Evolutionary conservation across 1,284 basidiomycete genomes (phyloP), one percentile per base, ranked within the genome.

Genomic region (Naganishia sp.): DNA sequence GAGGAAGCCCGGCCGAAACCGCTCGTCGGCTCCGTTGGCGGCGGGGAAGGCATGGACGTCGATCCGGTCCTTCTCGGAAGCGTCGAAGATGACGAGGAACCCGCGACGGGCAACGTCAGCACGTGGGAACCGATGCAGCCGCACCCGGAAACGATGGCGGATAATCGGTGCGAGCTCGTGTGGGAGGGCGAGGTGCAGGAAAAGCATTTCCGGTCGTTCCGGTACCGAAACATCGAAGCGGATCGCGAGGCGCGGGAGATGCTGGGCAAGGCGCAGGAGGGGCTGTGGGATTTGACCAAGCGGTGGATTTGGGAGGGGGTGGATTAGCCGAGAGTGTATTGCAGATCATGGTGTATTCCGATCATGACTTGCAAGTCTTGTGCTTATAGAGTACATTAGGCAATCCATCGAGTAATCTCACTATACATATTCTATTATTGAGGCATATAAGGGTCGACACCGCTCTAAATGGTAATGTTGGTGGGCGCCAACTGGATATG

Each of bases 221-320:
- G 88, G 74, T 87, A 89, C 43, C 88, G 88, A 79, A 88, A 86
- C 67, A 93, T 90, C 71, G 92, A 92, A 55, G 90, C 88, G 6
- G 95, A 99, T 78, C 80, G 83, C 25, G 83, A 86, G 54, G 95
- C 92, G 7, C 91, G 91, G 79, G 92, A 96, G 73, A 83, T 86
- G 59, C 82, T 97, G 44, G 94, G 93, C 0, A 82, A 85, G 67
- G 91, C 88, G 81, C 79, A 92, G 78, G 87, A 88, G 48, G 89
- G 91, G 0, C 91, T 93, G 76, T 97, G 94, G 94, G 95, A 97
- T 78, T 85, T 92, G 76, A 88, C 93, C 42, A 96, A 94, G 86
- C 88, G 78, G 68, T 79, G 75, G 76, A 74, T 77, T 18, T 79
- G 77, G 74, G 70, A 74, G 39, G 79, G 77, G 7, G 80, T 80